Evolutionary conservation across 805 yeast genomes (phyloP).

Genomic region (Schizosaccharomyces lindneri): DNA sequence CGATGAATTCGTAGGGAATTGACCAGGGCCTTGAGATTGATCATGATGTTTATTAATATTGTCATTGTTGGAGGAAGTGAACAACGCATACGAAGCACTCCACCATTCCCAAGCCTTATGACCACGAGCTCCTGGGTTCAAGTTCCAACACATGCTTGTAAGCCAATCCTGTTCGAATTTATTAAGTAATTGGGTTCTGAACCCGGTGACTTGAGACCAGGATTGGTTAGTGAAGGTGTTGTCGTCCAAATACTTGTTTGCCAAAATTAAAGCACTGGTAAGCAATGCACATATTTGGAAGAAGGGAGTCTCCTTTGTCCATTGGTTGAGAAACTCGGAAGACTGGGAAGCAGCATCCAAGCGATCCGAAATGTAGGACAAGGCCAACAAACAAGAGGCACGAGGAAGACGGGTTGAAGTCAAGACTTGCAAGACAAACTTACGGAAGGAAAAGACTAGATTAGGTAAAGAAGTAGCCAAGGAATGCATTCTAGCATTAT

Average conservation of each 20-base stretch:
- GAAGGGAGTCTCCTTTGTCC: conserved; percentile 4
- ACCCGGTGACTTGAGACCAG: conserved; percentile 90
- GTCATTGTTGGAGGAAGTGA: neutral
- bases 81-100: neutral
- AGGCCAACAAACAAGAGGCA: conserved; percentile 52
- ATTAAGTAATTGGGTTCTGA: conserved; percentile 36
- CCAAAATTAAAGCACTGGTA: conserved; percentile 48
- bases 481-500: conserved; percentile 18
- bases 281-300: conserved; percentile 14
- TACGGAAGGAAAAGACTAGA: conserved; percentile 23
- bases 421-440: conserved; percentile 40
- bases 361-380: conserved; percentile 54
- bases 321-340: neutral
- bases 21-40: neutral
- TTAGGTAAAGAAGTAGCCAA: conserved; percentile 7
- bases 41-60: neutral
- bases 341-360: conserved; percentile 10
- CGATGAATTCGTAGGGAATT: neutral
- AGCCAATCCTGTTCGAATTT: conserved; percentile 50
- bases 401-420: conserved; percentile 73
- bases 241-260: conserved; percentile 88
- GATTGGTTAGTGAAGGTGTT: conserved; percentile 85
- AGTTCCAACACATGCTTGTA: neutral
- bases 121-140: neutral
- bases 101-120: neutral